These are phyloP conservation scores for Yamadazyma conglobata DNA, from an alignment of 1,139 yeast genomes.

Conservation along the genomic window DNA sequence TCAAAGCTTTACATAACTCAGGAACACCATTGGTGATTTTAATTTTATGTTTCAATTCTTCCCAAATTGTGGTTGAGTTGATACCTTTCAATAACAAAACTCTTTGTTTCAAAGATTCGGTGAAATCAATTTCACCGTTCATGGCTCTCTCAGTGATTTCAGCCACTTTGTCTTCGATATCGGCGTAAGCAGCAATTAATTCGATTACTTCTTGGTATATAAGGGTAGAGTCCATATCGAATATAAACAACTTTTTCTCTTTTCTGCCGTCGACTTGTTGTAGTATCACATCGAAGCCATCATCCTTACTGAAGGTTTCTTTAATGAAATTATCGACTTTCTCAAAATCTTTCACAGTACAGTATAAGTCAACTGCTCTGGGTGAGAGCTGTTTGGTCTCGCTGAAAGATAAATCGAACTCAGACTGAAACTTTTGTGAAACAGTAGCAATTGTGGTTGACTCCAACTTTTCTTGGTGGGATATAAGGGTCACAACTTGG, in stretches of 20 bases:
- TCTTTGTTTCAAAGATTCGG: constrained; percentile 71
- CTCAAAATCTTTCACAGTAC: constrained; percentile 7
- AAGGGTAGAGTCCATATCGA: constrained; percentile 97
- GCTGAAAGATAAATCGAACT: background rate
- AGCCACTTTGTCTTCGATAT: constrained; percentile 31
- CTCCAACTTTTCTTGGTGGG: constrained; percentile 5
- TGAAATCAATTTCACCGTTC: constrained; percentile 96
- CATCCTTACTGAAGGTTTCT: constrained; percentile 10
- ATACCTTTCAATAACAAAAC: constrained; percentile 80
- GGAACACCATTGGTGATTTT: constrained; percentile 78
- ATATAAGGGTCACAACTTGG: constrained; percentile 1
- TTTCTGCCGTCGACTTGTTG: constrained; percentile 34
- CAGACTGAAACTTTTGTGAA: constrained; percentile 1
- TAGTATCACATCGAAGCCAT: constrained; percentile 31
- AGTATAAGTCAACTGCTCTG: constrained; percentile 19
- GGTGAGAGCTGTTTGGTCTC: constrained; percentile 14
- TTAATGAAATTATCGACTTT: constrained; percentile 12
- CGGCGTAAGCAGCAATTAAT: constrained; percentile 66
- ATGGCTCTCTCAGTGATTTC: constrained; percentile 89
- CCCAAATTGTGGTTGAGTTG: constrained; percentile 70
- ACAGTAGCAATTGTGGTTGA: constrained; percentile 1
- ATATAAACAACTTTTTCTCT: constrained; percentile 67
- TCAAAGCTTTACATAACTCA: constrained; percentile 63
- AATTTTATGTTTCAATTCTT: constrained; percentile 66
- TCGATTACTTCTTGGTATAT: constrained; percentile 97